These are phyloP conservation scores for Acidomyces sp. DNA, from an alignment of 495 filamentous ascomycete species.

Conservation along the genomic window DNA sequence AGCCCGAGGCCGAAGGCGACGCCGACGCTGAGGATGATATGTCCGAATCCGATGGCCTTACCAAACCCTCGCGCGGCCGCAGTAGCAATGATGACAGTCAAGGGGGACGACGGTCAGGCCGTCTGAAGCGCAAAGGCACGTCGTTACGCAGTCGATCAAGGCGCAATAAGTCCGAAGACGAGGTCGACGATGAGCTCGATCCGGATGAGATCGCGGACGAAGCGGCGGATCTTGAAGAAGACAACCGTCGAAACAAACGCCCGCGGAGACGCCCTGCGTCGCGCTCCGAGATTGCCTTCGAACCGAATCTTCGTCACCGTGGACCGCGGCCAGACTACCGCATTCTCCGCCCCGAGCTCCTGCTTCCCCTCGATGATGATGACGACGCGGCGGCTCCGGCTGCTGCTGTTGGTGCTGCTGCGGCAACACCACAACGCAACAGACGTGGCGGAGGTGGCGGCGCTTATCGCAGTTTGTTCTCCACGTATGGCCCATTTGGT, in stretches of 20 bases:
- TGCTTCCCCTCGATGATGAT: conserved; percentile 49
- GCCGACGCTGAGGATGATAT: conserved; percentile 53
- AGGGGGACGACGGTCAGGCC: conserved; percentile 37
- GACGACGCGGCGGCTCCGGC: conserved; percentile 40
- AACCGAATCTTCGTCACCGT: conserved; percentile 26
- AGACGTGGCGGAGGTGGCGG: conserved; percentile 40
- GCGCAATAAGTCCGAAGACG: conserved; percentile 34
- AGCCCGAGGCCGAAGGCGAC: conserved; percentile 53
- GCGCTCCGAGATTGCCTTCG: conserved; percentile 15
- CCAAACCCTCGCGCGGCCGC: conserved; percentile 32
- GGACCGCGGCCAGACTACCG: conserved; percentile 46
- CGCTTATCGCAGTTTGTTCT: conserved; percentile 60
- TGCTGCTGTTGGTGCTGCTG: no score
- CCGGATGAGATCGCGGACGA: conserved; percentile 31
- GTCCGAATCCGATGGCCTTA: conserved; percentile 36
- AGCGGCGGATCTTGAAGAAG: conserved; percentile 66
- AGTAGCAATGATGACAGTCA: conserved; percentile 35
- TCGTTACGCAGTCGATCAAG: conserved; percentile 38
- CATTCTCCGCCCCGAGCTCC: conserved; percentile 61
- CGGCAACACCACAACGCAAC: conserved; percentile 61
- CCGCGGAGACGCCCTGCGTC: conserved; percentile 6
- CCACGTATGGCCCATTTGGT: conserved; percentile 83
- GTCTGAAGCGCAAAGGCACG: conserved; percentile 38
- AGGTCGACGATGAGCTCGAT: conserved; percentile 32
- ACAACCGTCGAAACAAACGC: conserved; percentile 11